Percentiles rank a stretch among this genome's conserved stretches.
Conservation (phyloP, 139 green algal species). For the Zygnema circumcarinatum region DNA sequence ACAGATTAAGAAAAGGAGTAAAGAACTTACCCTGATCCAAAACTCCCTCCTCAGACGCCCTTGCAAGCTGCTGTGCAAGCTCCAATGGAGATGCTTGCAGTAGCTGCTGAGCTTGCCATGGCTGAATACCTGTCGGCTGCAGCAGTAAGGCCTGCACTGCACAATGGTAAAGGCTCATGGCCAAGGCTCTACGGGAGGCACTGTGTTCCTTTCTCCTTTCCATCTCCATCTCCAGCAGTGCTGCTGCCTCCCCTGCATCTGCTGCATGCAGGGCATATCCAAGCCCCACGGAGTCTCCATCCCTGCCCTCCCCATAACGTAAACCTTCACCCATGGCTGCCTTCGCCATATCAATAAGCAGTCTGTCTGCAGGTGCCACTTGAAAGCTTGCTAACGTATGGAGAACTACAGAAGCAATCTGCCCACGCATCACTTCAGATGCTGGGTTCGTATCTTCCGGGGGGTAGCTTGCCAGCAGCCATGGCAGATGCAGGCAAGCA, state of each 20-base stretch:
- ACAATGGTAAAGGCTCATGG: conserved; percentile 36
- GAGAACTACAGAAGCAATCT: conserved; percentile 15
- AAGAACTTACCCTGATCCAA: too few species aligned
- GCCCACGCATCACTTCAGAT: neutral
- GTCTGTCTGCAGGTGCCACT: conserved; percentile 19
- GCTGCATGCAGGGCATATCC: conserved; percentile 20
- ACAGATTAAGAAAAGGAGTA: too few species aligned
- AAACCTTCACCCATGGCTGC: neutral
- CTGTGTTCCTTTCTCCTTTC: neutral
- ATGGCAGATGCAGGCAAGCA: conserved; percentile 41
- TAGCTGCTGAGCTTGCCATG: neutral
- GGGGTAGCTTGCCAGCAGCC: conserved; percentile 3
- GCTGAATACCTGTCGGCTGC: neutral
- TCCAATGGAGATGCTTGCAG: neutral
- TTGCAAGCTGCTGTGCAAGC: neutral
- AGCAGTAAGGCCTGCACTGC: neutral
- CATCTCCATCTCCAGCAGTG: conserved; percentile 26
- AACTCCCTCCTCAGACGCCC: too few species aligned
- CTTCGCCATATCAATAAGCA: conserved; percentile 25
- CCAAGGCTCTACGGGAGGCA: neutral
- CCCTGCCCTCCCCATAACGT: neutral
- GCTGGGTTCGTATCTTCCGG: neutral
- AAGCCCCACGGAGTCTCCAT: conserved; percentile 24
- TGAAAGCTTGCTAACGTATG: conserved; percentile 35
- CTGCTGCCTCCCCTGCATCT: neutral